These are phyloP conservation scores for Musa troglodytarum DNA, from an alignment of 176 grass and related monocot genomes.

Conservation along the genomic window DNA sequence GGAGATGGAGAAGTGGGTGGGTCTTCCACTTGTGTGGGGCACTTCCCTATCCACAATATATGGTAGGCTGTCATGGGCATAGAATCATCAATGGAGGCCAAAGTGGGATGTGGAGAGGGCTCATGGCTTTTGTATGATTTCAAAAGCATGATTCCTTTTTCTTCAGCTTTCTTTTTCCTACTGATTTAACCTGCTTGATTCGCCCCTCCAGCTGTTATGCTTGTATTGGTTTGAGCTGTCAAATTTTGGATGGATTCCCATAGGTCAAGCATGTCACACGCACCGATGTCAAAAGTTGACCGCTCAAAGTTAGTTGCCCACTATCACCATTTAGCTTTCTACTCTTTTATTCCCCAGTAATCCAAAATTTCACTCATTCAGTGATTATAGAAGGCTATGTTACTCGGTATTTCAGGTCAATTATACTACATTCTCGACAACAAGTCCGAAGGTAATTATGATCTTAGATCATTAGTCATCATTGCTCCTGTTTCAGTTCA, in stretches of 20 bases:
- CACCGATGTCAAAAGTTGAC: not conserved
- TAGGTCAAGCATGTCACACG: not conserved
- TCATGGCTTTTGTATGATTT: not conserved
- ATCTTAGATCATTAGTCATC: too few relatives aligned
- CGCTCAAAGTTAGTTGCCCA: too few relatives aligned
- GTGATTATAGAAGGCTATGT: too few relatives aligned
- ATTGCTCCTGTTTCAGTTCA: too few relatives aligned
- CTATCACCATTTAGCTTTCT: too few relatives aligned
- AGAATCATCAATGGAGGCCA: not conserved
- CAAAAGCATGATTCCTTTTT: not conserved
- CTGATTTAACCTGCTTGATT: not conserved
- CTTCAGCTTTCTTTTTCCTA: not conserved
- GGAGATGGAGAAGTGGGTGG: too few relatives aligned
- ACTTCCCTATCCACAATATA: not conserved
- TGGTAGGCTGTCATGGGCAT: not conserved
- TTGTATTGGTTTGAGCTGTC: not conserved
- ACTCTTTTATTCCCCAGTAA: too few relatives aligned
- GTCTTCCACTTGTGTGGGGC: not conserved
- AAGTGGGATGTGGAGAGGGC: constrained; percentile 5
- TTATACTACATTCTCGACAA: too few relatives aligned
- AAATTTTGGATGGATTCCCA: not conserved
- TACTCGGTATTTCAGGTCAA: too few relatives aligned
- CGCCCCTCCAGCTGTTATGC: not conserved
- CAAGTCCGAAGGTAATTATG: too few relatives aligned
- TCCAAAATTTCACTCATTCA: too few relatives aligned